Conservation (phyloP, 2,329 filamentous ascomycete species). For the Pseudocercospora eumusae region DNA sequence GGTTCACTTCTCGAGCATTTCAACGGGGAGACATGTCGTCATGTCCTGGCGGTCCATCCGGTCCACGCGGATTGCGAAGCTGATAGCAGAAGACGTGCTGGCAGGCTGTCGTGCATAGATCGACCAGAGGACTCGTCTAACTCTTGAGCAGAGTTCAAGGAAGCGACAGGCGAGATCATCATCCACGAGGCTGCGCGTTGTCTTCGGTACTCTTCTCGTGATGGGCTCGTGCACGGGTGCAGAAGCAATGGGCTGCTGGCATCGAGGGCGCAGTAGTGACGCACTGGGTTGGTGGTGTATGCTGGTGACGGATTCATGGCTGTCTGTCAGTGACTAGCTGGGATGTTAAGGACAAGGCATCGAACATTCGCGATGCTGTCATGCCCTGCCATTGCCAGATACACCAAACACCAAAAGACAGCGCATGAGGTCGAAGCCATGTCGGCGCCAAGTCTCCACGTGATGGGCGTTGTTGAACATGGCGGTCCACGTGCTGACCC, state of each 20-base stretch:
- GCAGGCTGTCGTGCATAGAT: not conserved
- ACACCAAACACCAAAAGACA: not conserved
- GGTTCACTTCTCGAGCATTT: not conserved
- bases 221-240: not conserved
- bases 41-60: not conserved
- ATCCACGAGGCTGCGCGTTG: not conserved
- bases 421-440: not conserved
- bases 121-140: not conserved
- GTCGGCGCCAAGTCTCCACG: slow-evolving; percentile 3
- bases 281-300: not conserved
- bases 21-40: not conserved
- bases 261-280: not conserved
- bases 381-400: not conserved
- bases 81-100: not conserved
- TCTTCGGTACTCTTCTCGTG: not conserved
- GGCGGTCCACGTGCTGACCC: not conserved
- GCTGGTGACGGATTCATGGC: not conserved
- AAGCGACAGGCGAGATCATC: not conserved
- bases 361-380: not conserved
- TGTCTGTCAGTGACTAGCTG: not conserved
- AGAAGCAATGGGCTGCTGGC: not conserved
- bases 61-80: not conserved
- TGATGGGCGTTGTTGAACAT: not conserved
- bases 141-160: not conserved
- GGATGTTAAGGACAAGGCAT: not conserved